Percentiles rank a stretch among this genome's conserved stretches.
Conservation (phyloP, 352 stramenopile genomes). For the Globisporangium irregulare region DNA sequence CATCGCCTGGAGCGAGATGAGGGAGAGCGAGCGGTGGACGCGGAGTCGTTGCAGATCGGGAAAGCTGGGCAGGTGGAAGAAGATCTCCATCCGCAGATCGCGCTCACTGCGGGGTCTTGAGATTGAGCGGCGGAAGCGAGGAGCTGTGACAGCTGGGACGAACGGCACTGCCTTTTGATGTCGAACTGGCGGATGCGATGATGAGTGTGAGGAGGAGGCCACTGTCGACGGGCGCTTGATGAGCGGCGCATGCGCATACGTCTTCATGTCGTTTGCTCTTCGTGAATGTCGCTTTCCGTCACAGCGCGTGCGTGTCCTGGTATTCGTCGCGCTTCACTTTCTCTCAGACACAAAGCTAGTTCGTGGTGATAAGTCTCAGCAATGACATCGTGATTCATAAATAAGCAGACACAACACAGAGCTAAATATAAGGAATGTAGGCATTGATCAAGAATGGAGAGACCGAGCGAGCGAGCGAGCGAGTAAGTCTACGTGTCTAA, state of each 20-base stretch:
- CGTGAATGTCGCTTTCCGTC: not conserved
- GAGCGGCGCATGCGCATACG: not conserved
- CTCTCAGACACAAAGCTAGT: not conserved
- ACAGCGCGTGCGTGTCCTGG: not conserved
- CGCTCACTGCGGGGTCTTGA: conserved; percentile 16
- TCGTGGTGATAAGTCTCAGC: not conserved
- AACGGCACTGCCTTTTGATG: conserved; percentile 7
- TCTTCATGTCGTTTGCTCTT: not conserved
- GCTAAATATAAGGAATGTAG: not conserved
- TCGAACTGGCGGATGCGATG: not conserved
- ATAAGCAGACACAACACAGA: not conserved
- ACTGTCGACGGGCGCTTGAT: conserved; percentile 1
- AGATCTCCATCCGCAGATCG: conserved; percentile 49
- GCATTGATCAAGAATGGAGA: not conserved
- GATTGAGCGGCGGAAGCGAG: conserved; percentile 19
- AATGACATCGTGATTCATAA: not conserved
- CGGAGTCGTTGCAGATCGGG: conserved; percentile 34
- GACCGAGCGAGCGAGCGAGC: not conserved
- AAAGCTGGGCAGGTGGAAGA: conserved; percentile 35
- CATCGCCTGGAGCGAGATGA: conserved; percentile 50
- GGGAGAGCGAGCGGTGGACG: conserved; percentile 43
- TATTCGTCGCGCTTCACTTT: not conserved
- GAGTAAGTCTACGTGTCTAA: conserved; percentile 70
- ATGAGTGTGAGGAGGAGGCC: not conserved
- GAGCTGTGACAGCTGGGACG: not conserved